Evolutionary conservation across 2,329 filamentous ascomycete species (phyloP), one percentile per base, ranked within the genome.

Genomic region (Fusarium armeniacum): DNA sequence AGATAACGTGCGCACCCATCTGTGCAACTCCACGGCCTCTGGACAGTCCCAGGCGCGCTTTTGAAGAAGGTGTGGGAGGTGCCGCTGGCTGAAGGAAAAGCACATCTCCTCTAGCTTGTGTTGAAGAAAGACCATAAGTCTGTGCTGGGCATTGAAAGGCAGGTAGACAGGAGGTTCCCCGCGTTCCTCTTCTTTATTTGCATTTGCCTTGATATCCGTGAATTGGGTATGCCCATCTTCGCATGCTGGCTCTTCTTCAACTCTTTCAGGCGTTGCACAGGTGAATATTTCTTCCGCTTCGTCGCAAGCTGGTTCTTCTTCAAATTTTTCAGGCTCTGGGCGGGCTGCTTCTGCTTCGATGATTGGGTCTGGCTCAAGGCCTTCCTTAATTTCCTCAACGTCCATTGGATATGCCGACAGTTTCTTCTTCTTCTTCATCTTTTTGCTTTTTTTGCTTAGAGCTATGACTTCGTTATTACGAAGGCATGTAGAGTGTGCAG

Each of bases 161-260:
- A 62, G 57, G 16, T 47, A 62, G 2, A 62, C 22, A 1, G n/a
- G 28, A 6, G 2, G 11, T 4, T 22, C 3, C 2, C 22, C 0
- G 1, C 6, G n/a, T 4, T n/a, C 24, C 15, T 2, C 5, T 11
- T 28, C 20, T 0, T 0, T 4, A 2, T 5, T 33, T 15, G 2
- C 16, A 33, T 9, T 30, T 10, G 10, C 3, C 28, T 30, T 30
- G 10, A 16, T 15, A 13, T 33, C 38, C 6, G 20, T 7, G 3
- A 22, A 6, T 24, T 15, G 38, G 24, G 12, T 15, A 13, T 15
- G 38, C 38, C 13, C 38, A 22, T 22, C n/a, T 3, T 41, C 20
- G 20, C 11, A 12, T 22, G 18, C 6, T 8, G 15, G 33, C 8
- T 52, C 16, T 22, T 8, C 11, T 28, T 8, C 10, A 6, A 3